Evolutionary conservation across 208 protist species (phyloP).

Genomic region (Wallacemonas sp.): DNA sequence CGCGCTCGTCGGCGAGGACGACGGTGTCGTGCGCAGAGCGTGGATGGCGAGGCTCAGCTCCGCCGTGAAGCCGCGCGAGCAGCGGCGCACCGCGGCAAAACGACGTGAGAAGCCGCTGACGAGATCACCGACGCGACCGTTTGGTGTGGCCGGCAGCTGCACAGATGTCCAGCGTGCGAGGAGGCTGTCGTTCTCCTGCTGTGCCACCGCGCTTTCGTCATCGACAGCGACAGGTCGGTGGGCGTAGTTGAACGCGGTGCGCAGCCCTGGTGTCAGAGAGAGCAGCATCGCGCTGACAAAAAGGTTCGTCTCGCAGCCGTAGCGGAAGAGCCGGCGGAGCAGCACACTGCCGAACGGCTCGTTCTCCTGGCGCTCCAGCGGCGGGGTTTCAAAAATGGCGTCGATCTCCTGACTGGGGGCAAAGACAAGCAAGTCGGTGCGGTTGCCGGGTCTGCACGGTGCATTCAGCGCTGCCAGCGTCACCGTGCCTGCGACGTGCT

Average conservation of each 20-base stretch:
- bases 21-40: not conserved
- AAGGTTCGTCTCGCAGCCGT: slow-evolving; percentile 58
- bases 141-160: slow-evolving; percentile 26
- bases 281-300: slow-evolving; percentile 67
- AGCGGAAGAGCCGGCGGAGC: slow-evolving; percentile 55
- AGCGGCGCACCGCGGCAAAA: slow-evolving; percentile 43
- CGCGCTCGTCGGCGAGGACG: not conserved
- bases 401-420: slow-evolving; percentile 35
- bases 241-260: slow-evolving; percentile 67
- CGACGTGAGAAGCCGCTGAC: slow-evolving; percentile 56
- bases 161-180: not conserved
- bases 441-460: slow-evolving; percentile 27
- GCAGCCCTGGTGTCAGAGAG: slow-evolving; percentile 74
- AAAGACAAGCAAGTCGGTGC: slow-evolving; percentile 9
- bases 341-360: slow-evolving; percentile 78
- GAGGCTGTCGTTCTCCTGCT: slow-evolving; percentile 7
- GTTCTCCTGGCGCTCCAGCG: slow-evolving; percentile 64
- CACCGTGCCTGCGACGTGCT: slow-evolving; percentile 46
- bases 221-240: slow-evolving; percentile 22
- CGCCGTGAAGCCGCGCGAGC: slow-evolving; percentile 36
- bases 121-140: slow-evolving; percentile 55
- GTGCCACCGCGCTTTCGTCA: slow-evolving; percentile 23
- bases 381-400: slow-evolving; percentile 43
- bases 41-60: slow-evolving; percentile 16
- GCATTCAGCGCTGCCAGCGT: slow-evolving; percentile 52